A percentile compares a stretch with the other conserved stretches of the same genome.
phyloP scores from a whole-genome alignment of 257 asterid species.

The Galeopsis tetrahit region DNA sequence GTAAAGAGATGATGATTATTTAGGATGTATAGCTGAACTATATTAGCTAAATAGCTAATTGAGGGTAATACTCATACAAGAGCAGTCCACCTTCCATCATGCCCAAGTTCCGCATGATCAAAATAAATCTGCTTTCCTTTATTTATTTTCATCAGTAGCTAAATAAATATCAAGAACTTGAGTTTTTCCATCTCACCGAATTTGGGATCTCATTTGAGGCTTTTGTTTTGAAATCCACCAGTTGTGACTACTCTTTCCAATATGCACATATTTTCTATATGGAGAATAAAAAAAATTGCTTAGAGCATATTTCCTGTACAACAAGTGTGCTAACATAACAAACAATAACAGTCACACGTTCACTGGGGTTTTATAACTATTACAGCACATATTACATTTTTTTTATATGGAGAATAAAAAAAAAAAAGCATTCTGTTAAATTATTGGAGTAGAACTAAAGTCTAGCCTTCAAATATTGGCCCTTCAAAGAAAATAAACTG shows the following conservation, averaged over 20 bases:
- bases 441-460: neutral
- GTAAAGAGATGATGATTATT: neutral
- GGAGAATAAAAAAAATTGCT: too few species aligned
- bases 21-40: too few species aligned
- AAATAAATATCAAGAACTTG: neutral
- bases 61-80: too few species aligned
- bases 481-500: neutral
- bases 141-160: too few species aligned
- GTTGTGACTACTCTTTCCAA: neutral
- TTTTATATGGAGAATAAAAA: neutral
- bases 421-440: neutral
- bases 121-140: too few species aligned
- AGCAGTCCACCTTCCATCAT: too few species aligned
- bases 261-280: neutral
- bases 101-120: too few species aligned
- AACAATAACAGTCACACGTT: neutral
- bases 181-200: neutral
- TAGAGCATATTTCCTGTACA: too few species aligned
- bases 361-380: neutral
- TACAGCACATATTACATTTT: neutral
- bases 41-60: too few species aligned
- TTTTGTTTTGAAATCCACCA: neutral
- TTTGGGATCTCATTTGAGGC: slow-evolving; percentile 6
- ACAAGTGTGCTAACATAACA: neutral
- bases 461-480: neutral